phyloP scores from a whole-genome alignment of 2,329 filamentous ascomycete genomes.

The Aspergillus flavus region DNA sequence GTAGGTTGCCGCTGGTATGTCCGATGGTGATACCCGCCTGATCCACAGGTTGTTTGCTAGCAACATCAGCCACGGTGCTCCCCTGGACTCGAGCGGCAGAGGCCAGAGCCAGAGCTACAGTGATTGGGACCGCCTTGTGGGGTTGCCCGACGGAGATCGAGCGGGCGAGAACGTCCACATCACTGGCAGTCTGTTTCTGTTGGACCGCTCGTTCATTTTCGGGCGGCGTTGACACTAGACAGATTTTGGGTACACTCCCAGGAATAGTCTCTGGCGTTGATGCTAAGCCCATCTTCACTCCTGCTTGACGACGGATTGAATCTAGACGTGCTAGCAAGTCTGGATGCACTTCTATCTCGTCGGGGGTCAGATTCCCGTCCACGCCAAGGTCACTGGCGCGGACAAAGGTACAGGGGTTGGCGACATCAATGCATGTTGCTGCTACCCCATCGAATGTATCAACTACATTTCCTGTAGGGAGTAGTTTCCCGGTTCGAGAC shows the following conservation, averaged over 20 bases:
- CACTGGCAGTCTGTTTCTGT: too few species aligned
- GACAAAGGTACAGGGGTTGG: conserved; percentile 67
- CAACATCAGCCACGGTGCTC: conserved; percentile 40
- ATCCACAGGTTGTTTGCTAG: conserved; percentile 28
- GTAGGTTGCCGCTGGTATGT: conserved; percentile 51
- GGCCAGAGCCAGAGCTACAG: conserved; percentile 55
- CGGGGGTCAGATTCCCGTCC: conserved; percentile 34
- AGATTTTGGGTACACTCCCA: conserved; percentile 65
- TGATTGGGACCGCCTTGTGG: conserved; percentile 60
- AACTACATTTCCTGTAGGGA: conserved; percentile 61
- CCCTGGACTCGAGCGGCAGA: conserved; percentile 51
- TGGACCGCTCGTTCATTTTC: conserved; percentile 23
- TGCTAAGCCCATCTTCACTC: conserved; percentile 64
- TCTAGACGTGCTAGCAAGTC: conserved; percentile 54
- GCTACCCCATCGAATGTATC: conserved; percentile 55
- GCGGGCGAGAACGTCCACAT: too few species aligned
- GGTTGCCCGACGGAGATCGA: conserved; percentile 37
- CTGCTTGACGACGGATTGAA: conserved; percentile 59
- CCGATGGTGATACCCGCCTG: conserved; percentile 44
- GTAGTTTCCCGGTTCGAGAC: conserved; percentile 63
- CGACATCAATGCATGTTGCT: conserved; percentile 64
- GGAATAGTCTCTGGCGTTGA: conserved; percentile 48
- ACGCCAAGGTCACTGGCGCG: conserved; percentile 54
- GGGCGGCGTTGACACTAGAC: conserved; percentile 50
- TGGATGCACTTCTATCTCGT: conserved; percentile 41